Evolutionary conservation across 1,139 yeast genomes (phyloP), one percentile per base, ranked within the genome.

Genomic region (Yamadazyma sp.): DNA sequence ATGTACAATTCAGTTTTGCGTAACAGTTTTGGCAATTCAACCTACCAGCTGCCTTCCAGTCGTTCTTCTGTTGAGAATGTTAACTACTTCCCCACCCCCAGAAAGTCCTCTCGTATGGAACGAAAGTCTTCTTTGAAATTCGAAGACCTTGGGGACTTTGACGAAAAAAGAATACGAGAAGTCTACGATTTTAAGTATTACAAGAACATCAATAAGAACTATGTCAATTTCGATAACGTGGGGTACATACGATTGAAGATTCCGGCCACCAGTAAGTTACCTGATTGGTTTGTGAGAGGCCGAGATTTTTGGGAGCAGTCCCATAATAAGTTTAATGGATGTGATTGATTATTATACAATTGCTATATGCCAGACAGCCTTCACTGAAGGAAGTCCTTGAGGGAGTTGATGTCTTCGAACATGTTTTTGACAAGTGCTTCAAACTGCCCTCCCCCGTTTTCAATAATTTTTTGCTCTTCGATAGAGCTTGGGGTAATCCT

Each of bases 281-380:
- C 95, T 0, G 67, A 60, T 2, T 87, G 96, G 96, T 85, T 85
- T 50, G 64, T 67, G 14, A 61, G 67, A 33, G 83, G 82, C 38
- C 58, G 89, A 41, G 75, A 78, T 45, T 56, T 67, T 44, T 86
- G 94, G 94, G 84, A 81, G 48, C 62, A 50, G 11, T 46, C 37
- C 7, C 33, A 36, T 22, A 31, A 29, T n/a, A 31, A 25, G 18
- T 24, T 37, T 17, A 23, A 28, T 32, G 15, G 11, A 23, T 31
- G 23, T 15, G 24, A 24, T 20, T 32, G 10, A 17, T 25, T n/a
- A n/a, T n/a, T n/a, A n/a, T n/a, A n/a, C n/a, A n/a, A n/a, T n/a
- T n/a, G 4, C 12, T 21, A 21, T 21, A 21, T 6, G 22, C n/a
- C n/a, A n/a, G n/a, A n/a, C n/a, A n/a, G n/a, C 3, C 4, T 17